Percentiles rank a stretch among this genome's conserved stretches.
Conservation (phyloP, 345 rosid genomes). For the Arabidopsis thaliana region DNA sequence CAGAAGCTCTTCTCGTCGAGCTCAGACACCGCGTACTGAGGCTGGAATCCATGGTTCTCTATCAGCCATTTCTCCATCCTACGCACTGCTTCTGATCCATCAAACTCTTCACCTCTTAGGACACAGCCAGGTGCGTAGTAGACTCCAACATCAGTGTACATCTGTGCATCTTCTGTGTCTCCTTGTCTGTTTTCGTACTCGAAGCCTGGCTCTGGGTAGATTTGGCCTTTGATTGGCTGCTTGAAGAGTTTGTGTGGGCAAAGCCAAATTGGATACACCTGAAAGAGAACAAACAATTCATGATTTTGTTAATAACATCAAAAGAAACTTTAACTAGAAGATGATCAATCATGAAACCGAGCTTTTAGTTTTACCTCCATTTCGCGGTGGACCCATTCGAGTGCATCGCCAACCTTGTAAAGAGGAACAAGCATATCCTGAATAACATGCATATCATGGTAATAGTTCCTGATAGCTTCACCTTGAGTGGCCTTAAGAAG, state of each 20-base stretch:
- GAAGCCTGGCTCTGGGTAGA: constrained; percentile 95
- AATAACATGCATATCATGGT: constrained; percentile 97
- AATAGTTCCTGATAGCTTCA: constrained; percentile 95
- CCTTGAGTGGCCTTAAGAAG: constrained; percentile 99
- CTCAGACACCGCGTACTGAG: constrained; percentile 97
- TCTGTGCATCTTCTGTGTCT: constrained; percentile 88
- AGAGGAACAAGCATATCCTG: constrained; percentile 99
- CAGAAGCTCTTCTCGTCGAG: constrained; percentile 87
- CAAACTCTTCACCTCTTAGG: constrained; percentile 87
- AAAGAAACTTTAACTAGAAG: constrained; percentile 17
- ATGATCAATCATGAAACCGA: constrained; percentile 1
- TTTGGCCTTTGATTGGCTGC: constrained; percentile 85
- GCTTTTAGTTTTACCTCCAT: constrained; percentile 74
- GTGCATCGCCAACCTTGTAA: constrained; percentile 94
- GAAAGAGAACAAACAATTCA: constrained; percentile 11
- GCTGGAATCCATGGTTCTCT: constrained; percentile 92
- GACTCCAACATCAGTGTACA: constrained; percentile 96
- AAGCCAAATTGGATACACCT: constrained; percentile 97
- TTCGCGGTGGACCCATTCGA: constrained; percentile 90
- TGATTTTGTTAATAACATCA: constrained; percentile 3
- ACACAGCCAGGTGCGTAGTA: constrained; percentile 96
- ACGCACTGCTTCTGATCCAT: constrained; percentile 89
- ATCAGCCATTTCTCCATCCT: constrained; percentile 90
- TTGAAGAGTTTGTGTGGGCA: constrained; percentile 94
- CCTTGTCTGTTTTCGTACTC: constrained; percentile 88